These are phyloP conservation scores for Bruguiera sexangula DNA, from an alignment of 345 rosid species.

Conservation along the genomic window DNA sequence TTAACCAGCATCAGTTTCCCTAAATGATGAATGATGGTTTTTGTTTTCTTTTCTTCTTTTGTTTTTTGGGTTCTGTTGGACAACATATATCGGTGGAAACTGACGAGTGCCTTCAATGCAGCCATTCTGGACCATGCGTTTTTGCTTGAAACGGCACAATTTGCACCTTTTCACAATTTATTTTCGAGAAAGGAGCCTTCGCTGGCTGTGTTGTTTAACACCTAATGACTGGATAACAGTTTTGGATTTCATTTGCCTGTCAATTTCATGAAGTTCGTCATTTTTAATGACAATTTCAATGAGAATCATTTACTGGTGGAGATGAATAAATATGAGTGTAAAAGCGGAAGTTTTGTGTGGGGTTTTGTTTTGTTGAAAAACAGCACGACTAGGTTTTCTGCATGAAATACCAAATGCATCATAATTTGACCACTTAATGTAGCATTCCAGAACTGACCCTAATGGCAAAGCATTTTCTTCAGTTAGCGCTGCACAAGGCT, in stretches of 20 bases:
- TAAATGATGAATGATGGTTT: not conserved
- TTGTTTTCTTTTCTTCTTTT: not conserved
- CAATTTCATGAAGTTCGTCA: not conserved
- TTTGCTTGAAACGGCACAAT: not conserved
- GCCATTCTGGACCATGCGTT: not conserved
- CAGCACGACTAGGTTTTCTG: too few relatives aligned
- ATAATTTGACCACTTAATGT: not conserved
- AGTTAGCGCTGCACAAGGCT: constrained; percentile 32
- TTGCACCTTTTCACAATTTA: not conserved
- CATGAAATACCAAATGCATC: too few relatives aligned
- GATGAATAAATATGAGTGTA: too few relatives aligned
- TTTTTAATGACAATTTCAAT: not conserved
- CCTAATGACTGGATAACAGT: not conserved
- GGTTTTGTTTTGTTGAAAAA: too few relatives aligned
- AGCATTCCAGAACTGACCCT: not conserved
- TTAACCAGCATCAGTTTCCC: not conserved
- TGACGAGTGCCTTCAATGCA: too few relatives aligned
- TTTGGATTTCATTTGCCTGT: not conserved
- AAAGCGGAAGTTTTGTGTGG: too few relatives aligned
- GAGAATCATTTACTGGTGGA: not conserved
- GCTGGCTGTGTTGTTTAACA: not conserved
- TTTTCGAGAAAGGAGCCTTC: not conserved
- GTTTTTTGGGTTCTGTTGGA: not conserved
- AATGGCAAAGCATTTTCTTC: constrained; percentile 27
- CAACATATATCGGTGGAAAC: not conserved